Evolutionary conservation across 108 stramenopile species (phyloP), one percentile per base, ranked within the genome.

Genomic region (Cyclostephanos tholiformis): DNA sequence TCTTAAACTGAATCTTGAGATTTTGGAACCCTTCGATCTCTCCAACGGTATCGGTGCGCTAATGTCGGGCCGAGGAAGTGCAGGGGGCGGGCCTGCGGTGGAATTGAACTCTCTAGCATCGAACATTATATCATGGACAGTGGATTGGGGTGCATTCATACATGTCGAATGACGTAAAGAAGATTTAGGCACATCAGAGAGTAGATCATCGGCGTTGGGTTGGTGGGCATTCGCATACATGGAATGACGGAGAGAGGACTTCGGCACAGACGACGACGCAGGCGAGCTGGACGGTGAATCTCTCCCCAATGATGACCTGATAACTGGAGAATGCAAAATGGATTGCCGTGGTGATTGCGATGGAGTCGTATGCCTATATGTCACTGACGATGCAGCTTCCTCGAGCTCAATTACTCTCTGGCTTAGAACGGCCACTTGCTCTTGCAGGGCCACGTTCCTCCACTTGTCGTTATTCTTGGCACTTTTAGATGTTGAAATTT

Each of bases 321-420:
- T 66, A 2, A 78, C 78, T 7, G 78, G 78, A 27, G 78, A 79
- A 39, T 72, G 65, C 36, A 72, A 64, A 43, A 58, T 77, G 43
- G 76, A 69, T 56, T 63, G 39, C 39, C 56, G 68, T 63, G 56
- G 39, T 13, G 50, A 65, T 22, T 57, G 39, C 19, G 65, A 57
- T 30, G 50, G 43, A 30, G 57, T 20, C 25, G 46, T 41, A 57
- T 62, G 71, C 14, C 26, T 50, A 10, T 29, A 4, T 3, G 59
- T 60, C 36, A 16, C 38, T 14, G 35, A 46, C 48, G 66, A 57
- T 10, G 78, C 78, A 44, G 49, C 71, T 38, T 79, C 82, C 70
- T 88, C 88, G n/a, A 87, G 69, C 41, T 91, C 88, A 17, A 82
- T 82, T 17, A 88, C 68, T 65, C 84, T 74, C 30, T 86, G 67